Conservation (phyloP, 2,329 filamentous ascomycete species). For the Hymenoscyphus infarciens region DNA sequence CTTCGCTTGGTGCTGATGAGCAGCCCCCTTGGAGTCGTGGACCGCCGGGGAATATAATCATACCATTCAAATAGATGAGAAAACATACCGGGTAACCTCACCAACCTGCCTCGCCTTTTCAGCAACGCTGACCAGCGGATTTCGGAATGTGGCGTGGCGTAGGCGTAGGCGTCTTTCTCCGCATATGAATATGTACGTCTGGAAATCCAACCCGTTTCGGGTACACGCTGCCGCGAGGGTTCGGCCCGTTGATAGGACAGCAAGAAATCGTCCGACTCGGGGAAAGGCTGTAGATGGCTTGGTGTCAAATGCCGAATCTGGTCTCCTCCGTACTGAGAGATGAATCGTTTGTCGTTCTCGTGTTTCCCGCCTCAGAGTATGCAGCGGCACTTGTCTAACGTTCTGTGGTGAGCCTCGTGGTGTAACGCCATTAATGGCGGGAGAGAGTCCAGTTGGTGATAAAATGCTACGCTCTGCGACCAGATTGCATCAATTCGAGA, state of each 20-base stretch:
- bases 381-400: constrained; percentile 24
- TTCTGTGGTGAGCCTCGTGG: constrained; percentile 14
- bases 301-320: neutral
- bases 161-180: constrained; percentile 25
- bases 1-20: constrained; percentile 24
- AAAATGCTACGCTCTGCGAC: neutral
- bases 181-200: constrained; percentile 28
- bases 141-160: constrained; percentile 26
- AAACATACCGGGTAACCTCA: constrained; percentile 28
- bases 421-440: neutral
- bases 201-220: constrained; percentile 23
- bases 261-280: constrained; percentile 4
- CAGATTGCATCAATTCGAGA: constrained; percentile 1
- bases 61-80: constrained; percentile 29
- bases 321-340: constrained; percentile 1
- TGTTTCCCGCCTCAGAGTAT: constrained; percentile 20
- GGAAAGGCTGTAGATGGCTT: neutral
- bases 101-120: constrained; percentile 17
- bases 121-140: constrained; percentile 17
- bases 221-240: constrained; percentile 27
- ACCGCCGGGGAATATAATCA: neutral
- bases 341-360: constrained; percentile 9
- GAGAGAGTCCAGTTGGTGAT: neutral
- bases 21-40: constrained; percentile 23
- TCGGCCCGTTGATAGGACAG: constrained; percentile 32